Percentiles rank a stretch among this genome's conserved stretches.
These are phyloP conservation scores for Aspergillus uvarum DNA, from an alignment of 2,329 filamentous ascomycete genomes.

Conservation along the genomic window DNA sequence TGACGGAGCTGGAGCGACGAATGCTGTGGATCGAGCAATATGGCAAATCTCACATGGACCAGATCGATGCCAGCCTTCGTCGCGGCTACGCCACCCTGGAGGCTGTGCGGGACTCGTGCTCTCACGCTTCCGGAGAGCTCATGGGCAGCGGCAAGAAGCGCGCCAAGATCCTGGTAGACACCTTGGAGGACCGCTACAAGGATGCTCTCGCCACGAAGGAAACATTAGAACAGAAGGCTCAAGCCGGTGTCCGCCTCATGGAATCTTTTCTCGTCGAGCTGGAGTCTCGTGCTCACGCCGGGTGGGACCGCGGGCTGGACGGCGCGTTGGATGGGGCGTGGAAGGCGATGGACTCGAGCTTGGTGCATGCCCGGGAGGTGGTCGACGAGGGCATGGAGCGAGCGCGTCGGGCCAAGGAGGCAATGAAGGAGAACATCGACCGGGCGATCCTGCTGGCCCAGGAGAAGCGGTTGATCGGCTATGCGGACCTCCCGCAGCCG, in stretches of 20 bases:
- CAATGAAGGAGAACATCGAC: slow-evolving; percentile 80
- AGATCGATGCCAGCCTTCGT: slow-evolving; percentile 78
- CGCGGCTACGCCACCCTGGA: slow-evolving; percentile 83
- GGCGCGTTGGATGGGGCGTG: slow-evolving; percentile 77
- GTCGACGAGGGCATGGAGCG: slow-evolving; percentile 79
- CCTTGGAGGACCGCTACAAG: slow-evolving; percentile 82
- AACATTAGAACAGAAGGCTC: slow-evolving; percentile 86
- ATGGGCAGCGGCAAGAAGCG: slow-evolving; percentile 82
- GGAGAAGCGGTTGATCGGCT: slow-evolving; percentile 79
- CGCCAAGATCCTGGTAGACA: slow-evolving; percentile 87
- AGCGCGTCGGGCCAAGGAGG: slow-evolving; percentile 77
- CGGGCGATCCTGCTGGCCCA: slow-evolving; percentile 71
- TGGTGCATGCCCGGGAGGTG: slow-evolving; percentile 71
- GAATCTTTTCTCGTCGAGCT: slow-evolving; percentile 83
- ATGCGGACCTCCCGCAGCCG: slow-evolving; percentile 84
- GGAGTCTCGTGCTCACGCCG: slow-evolving; percentile 75
- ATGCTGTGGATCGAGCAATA: slow-evolving; percentile 88
- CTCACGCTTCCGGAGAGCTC: slow-evolving; percentile 84
- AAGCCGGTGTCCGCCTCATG: slow-evolving; percentile 80
- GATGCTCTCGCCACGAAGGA: slow-evolving; percentile 81
- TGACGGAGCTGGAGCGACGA: slow-evolving; percentile 81
- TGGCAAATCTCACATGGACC: slow-evolving; percentile 74
- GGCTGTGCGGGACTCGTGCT: slow-evolving; percentile 82
- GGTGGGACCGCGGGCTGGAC: slow-evolving; percentile 74
- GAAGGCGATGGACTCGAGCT: slow-evolving; percentile 75